These are phyloP conservation scores for Clarireedia hainanense DNA, from an alignment of 2,329 filamentous ascomycete genomes.

Conservation along the genomic window DNA sequence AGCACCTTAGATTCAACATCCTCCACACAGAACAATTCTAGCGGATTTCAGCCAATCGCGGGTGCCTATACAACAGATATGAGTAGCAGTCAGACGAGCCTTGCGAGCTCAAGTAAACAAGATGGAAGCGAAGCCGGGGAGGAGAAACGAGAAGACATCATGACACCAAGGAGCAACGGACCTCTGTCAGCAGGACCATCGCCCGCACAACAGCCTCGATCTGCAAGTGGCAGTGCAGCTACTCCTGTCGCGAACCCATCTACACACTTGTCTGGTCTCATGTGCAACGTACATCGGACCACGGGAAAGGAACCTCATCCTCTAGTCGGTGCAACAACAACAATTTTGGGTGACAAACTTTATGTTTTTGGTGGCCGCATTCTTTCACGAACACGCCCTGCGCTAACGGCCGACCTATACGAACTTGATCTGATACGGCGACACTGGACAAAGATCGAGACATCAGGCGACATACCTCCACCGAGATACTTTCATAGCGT, in stretches of 20 bases:
- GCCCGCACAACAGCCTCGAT: conserved; percentile 38
- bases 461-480: conserved; percentile 75
- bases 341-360: conserved; percentile 87
- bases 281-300: conserved; percentile 72
- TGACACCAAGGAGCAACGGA: conserved; percentile 45
- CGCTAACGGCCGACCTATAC: conserved; percentile 84
- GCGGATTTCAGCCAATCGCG: conserved; percentile 16
- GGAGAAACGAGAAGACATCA: conserved; percentile 34
- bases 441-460: conserved; percentile 88
- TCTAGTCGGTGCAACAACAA: conserved; percentile 89
- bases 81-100: conserved; percentile 38
- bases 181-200: conserved; percentile 50
- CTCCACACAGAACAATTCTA: conserved; percentile 17
- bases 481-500: conserved; percentile 97
- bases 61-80: conserved; percentile 16
- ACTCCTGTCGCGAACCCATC: conserved; percentile 36
- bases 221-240: conserved; percentile 31
- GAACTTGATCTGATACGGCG: conserved; percentile 85
- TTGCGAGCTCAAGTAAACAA: conserved; percentile 34
- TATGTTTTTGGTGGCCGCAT: conserved; percentile 94
- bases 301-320: conserved; percentile 88
- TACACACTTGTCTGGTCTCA: conserved; percentile 54
- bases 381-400: conserved; percentile 72
- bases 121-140: conserved; percentile 40
- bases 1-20: conserved; percentile 29